These are phyloP conservation scores for Mortierella sp. DNA, from an alignment of 371 early-diverging fungal species.

Conservation along the genomic window DNA sequence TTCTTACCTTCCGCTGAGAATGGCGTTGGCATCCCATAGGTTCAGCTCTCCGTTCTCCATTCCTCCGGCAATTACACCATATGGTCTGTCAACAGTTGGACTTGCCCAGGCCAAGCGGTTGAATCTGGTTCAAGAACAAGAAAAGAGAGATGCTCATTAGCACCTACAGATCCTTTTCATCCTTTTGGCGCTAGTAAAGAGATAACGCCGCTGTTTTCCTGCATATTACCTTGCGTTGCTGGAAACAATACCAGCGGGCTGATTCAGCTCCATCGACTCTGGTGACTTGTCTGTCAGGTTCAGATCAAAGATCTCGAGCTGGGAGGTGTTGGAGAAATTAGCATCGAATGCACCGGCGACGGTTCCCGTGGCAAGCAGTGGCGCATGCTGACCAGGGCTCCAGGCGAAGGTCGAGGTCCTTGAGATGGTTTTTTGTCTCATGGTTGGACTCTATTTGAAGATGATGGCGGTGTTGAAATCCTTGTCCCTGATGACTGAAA, in stretches of 20 bases:
- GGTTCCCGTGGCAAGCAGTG: conserved; percentile 91
- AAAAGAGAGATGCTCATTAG: neutral
- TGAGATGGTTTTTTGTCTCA: conserved; percentile 73
- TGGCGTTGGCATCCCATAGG: conserved; percentile 87
- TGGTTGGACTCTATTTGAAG: conserved; percentile 18
- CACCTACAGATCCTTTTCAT: too few relatives aligned
- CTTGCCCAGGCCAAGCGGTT: conserved; percentile 91
- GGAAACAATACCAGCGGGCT: conserved; percentile 71
- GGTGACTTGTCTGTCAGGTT: conserved; percentile 65
- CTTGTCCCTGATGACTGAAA: conserved; percentile 6
- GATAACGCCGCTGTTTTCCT: neutral
- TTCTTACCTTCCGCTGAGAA: conserved; percentile 71
- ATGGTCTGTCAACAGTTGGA: conserved; percentile 64
- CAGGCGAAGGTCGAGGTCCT: conserved; percentile 88
- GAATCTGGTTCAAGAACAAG: conserved; percentile 63
- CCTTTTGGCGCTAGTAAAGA: too few relatives aligned
- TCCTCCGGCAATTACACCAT: conserved; percentile 94
- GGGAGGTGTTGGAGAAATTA: conserved; percentile 90
- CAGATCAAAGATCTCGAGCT: conserved; percentile 90
- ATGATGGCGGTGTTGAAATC: neutral
- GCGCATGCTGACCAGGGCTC: conserved; percentile 80
- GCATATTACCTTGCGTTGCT: conserved; percentile 76
- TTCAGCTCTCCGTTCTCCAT: conserved; percentile 94
- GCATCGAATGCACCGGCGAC: conserved; percentile 97
- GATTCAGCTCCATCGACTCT: conserved; percentile 37